Conservation (phyloP, 139 green algal genomes). For the Chlamydomonas sphaeroides region DNA sequence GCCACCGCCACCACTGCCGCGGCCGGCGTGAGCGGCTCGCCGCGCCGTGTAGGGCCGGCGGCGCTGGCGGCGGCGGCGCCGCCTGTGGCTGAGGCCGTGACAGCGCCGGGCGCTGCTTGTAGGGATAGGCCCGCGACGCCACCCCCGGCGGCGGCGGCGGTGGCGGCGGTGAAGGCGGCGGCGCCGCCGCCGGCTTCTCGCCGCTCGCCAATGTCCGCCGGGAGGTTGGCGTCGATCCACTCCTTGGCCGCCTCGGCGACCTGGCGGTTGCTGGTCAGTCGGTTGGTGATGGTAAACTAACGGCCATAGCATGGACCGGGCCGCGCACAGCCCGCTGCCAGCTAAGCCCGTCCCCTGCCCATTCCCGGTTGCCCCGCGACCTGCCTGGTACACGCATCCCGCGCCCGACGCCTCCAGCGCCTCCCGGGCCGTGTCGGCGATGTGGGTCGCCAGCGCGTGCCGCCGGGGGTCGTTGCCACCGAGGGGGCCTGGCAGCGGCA, state of each 20-base stretch:
- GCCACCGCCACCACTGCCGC: not conserved
- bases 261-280: too few relatives aligned
- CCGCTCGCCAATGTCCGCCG: slow-evolving; percentile 40
- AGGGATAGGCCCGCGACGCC: too few relatives aligned
- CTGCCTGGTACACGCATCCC: slow-evolving; percentile 46
- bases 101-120: too few relatives aligned
- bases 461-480: slow-evolving; percentile 23
- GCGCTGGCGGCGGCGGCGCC: not conserved
- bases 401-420: slow-evolving; percentile 16
- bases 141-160: not conserved
- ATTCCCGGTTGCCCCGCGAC: too few relatives aligned
- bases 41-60: not conserved
- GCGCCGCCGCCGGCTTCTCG: not conserved
- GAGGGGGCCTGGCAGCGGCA: slow-evolving; percentile 14
- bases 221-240: slow-evolving; percentile 56
- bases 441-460: slow-evolving; percentile 28
- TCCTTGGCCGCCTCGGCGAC: slow-evolving; percentile 56
- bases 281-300: too few relatives aligned
- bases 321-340: too few relatives aligned
- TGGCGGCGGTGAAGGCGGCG: not conserved
- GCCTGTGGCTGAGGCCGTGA: too few relatives aligned
- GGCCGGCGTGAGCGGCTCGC: not conserved
- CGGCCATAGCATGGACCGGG: too few relatives aligned
- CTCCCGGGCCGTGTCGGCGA: slow-evolving; percentile 28
- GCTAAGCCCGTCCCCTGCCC: too few relatives aligned